Percentiles rank a stretch among this genome's conserved stretches.
Evolutionary conservation across 768 basidiomycete species (phyloP).

Genomic region (Gautieria morchelliformis): DNA sequence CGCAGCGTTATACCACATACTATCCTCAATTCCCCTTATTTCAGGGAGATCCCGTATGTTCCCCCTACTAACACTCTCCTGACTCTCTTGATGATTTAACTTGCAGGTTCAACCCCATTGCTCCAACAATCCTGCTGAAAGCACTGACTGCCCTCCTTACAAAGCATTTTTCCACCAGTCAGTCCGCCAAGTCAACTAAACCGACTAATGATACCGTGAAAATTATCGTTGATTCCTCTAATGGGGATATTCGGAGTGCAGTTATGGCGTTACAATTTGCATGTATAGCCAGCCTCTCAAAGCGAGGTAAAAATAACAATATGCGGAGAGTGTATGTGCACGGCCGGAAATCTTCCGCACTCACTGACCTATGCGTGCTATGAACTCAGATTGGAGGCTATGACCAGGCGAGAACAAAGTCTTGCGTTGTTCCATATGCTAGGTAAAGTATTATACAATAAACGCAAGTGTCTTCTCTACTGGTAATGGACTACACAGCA

Average conservation of each 20-base stretch:
- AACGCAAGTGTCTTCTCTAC: conserved; percentile 44
- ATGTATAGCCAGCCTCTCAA: conserved; percentile 35
- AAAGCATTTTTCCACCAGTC: conserved; percentile 33
- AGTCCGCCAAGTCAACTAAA: conserved; percentile 17
- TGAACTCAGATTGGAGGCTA: conserved; percentile 49
- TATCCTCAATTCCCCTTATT: conserved; percentile 60
- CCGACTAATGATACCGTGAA: conserved; percentile 65
- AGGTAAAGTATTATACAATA: conserved; percentile 92
- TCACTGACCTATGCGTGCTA: not conserved
- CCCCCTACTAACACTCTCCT: not conserved
- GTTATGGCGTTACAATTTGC: conserved; percentile 90
- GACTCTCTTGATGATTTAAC: not conserved
- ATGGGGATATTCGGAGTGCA: conserved; percentile 89
- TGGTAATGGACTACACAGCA: not conserved
- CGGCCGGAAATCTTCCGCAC: not conserved
- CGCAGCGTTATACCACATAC: conserved; percentile 63
- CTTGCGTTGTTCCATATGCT: conserved; percentile 85
- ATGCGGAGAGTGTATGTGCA: conserved; percentile 24
- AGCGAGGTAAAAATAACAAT: conserved; percentile 13
- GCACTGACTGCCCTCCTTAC: conserved; percentile 57
- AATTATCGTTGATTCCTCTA: conserved; percentile 64
- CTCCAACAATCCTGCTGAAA: conserved; percentile 72
- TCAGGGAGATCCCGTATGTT: conserved; percentile 70
- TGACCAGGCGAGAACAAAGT: conserved; percentile 78
- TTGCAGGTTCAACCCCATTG: conserved; percentile 84